Evolutionary conservation across 371 early-diverging fungal genomes (phyloP).

Genomic region (Dentiscutata heterogama): DNA sequence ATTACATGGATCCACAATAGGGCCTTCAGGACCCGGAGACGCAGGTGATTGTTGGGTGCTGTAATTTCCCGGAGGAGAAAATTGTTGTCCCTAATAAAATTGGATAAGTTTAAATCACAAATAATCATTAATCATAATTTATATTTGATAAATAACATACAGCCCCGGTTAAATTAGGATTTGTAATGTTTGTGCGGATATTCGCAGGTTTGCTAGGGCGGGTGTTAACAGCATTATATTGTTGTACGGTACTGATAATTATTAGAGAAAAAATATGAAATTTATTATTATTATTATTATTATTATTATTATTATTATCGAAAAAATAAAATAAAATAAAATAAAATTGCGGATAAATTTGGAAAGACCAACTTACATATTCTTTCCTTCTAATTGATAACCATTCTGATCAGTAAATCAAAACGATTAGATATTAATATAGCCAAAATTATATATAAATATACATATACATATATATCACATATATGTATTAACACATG

Average conservation of each 20-base stretch:
- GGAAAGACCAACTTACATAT: constrained; percentile 58
- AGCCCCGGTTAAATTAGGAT: background rate
- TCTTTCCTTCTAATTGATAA: constrained; percentile 50
- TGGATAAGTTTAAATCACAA: background rate
- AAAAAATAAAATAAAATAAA: background rate
- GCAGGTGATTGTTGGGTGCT: background rate
- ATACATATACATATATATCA: too few relatives aligned
- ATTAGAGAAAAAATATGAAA: background rate
- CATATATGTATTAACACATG: too few relatives aligned
- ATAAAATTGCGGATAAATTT: background rate
- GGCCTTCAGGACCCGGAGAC: constrained; percentile 43
- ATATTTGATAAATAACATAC: background rate
- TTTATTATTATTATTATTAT: too few relatives aligned
- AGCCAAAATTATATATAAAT: too few relatives aligned
- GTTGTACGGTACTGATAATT: background rate
- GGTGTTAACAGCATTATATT: background rate
- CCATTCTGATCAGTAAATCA: constrained; percentile 50
- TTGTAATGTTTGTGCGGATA: constrained; percentile 22
- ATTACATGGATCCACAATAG: constrained; percentile 50
- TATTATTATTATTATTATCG: background rate
- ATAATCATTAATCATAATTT: background rate
- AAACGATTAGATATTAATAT: too few relatives aligned
- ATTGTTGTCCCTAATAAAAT: constrained; percentile 7
- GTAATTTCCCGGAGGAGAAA: constrained; percentile 1
- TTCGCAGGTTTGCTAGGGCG: background rate